Evolutionary conservation across 2,329 filamentous ascomycete species (phyloP).

Genomic region (Fusarium bactridioides): DNA sequence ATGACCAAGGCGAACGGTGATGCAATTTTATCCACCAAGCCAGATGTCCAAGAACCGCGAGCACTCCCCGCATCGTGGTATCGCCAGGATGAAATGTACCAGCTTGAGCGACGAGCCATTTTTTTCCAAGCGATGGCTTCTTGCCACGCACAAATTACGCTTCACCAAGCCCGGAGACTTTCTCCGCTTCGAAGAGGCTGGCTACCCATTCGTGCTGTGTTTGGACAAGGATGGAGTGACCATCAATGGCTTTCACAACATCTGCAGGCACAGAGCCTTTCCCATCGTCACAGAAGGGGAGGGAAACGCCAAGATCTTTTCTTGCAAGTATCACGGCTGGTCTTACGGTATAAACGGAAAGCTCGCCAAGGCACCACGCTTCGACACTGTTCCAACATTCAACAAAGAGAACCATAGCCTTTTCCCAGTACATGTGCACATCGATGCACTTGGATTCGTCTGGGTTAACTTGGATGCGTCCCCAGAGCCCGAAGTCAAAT

Average conservation of each 20-base stretch:
- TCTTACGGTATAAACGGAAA: conserved; percentile 65
- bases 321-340: conserved; percentile 70
- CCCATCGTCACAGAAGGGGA: conserved; percentile 59
- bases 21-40: background rate
- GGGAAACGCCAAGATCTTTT: conserved; percentile 61
- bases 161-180: conserved; percentile 4
- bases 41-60: background rate
- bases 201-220: conserved; percentile 62
- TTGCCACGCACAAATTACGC: background rate
- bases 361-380: conserved; percentile 68
- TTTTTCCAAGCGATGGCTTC: conserved; percentile 8
- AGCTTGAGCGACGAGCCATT: conserved; percentile 7
- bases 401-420: conserved; percentile 62
- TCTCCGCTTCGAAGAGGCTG: conserved; percentile 60
- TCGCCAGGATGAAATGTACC: background rate
- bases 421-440: conserved; percentile 60
- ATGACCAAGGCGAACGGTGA: background rate
- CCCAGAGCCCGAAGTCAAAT: conserved; percentile 46
- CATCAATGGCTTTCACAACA: conserved; percentile 67
- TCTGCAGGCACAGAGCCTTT: conserved; percentile 68
- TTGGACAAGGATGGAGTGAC: conserved; percentile 55
- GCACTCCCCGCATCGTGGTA: conserved; percentile 8
- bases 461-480: conserved; percentile 63
- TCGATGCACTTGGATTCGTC: conserved; percentile 62
- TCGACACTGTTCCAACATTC: conserved; percentile 62